Percentiles rank a stretch among this genome's conserved stretches.
Evolutionary conservation across 2,329 filamentous ascomycete genomes (phyloP).

Genomic region (Colletotrichum sp.): DNA sequence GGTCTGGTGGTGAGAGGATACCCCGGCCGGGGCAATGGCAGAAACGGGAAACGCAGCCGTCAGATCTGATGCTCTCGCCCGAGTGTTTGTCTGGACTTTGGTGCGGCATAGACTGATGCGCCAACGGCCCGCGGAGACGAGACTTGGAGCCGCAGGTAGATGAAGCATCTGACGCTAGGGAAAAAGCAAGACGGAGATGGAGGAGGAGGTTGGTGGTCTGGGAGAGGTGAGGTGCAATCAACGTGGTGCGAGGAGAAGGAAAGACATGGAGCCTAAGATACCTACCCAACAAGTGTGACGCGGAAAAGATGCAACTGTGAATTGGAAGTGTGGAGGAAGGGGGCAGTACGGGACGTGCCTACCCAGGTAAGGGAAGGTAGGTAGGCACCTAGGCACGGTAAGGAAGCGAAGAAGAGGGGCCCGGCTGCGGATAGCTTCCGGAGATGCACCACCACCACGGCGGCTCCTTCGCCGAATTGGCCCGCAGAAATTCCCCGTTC

Average conservation of each 20-base stretch:
- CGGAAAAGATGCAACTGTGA: neutral
- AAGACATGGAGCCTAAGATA: neutral
- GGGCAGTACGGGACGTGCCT: neutral
- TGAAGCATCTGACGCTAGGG: neutral
- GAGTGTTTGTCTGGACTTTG: neutral
- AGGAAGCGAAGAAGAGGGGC: neutral
- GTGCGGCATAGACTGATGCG: neutral
- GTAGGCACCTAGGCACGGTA: neutral
- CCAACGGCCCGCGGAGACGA: neutral
- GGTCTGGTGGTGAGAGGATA: neutral
- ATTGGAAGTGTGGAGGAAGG: neutral
- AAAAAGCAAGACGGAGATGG: neutral
- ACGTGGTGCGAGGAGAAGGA: neutral
- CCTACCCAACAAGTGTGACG: neutral
- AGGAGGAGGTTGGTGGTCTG: neutral
- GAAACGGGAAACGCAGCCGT: neutral
- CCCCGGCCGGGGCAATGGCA: conserved; percentile 5
- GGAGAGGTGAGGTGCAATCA: neutral
- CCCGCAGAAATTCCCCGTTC: neutral
- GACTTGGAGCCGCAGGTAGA: neutral
- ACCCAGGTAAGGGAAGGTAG: neutral
- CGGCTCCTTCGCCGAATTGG: neutral
- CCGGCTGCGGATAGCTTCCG: neutral
- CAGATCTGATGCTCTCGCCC: neutral
- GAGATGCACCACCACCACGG: neutral